Percentiles rank a stretch among this genome's conserved stretches.
Evolutionary conservation across 2,329 filamentous ascomycete species (phyloP).

Genomic region (Fusarium equiseti): DNA sequence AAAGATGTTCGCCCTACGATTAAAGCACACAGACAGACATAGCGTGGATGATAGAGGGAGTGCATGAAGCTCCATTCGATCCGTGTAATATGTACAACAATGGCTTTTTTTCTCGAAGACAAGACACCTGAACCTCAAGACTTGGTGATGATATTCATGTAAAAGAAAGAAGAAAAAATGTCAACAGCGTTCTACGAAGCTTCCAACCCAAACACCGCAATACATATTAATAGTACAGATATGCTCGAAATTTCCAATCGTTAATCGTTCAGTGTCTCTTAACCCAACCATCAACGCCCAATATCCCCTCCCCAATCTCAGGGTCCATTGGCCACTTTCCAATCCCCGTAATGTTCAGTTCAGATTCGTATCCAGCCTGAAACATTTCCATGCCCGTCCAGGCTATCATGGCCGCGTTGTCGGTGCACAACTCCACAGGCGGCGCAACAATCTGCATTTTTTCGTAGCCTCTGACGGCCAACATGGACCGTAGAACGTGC

Average conservation of each 20-base stretch:
- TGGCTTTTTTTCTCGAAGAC: slow-evolving; percentile 45
- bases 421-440: slow-evolving; percentile 83
- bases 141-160: slow-evolving; percentile 5
- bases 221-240: slow-evolving; percentile 11
- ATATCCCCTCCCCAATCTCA: slow-evolving; percentile 68
- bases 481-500: slow-evolving; percentile 67
- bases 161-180: slow-evolving; percentile 4
- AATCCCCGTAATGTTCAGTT: slow-evolving; percentile 69
- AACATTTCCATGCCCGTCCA: slow-evolving; percentile 97
- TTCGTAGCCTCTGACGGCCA: slow-evolving; percentile 75
- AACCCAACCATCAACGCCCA: slow-evolving; percentile 68
- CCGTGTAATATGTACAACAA: slow-evolving; percentile 48
- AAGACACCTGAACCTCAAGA: slow-evolving; percentile 15
- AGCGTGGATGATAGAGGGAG: slow-evolving; percentile 35
- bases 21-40: slow-evolving; percentile 14
- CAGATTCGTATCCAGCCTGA: slow-evolving; percentile 76
- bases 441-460: slow-evolving; percentile 76
- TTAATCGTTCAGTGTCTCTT: slow-evolving; percentile 34
- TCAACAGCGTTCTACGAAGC: slow-evolving; percentile 27
- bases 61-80: slow-evolving; percentile 25
- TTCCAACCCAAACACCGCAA: neutral
- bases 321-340: slow-evolving; percentile 82
- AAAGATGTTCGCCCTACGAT: slow-evolving; percentile 3
- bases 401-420: slow-evolving; percentile 98
- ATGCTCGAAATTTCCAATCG: neutral